phyloP scores from a whole-genome alignment of 2,329 filamentous ascomycete genomes.

The Xylaria sp. region DNA sequence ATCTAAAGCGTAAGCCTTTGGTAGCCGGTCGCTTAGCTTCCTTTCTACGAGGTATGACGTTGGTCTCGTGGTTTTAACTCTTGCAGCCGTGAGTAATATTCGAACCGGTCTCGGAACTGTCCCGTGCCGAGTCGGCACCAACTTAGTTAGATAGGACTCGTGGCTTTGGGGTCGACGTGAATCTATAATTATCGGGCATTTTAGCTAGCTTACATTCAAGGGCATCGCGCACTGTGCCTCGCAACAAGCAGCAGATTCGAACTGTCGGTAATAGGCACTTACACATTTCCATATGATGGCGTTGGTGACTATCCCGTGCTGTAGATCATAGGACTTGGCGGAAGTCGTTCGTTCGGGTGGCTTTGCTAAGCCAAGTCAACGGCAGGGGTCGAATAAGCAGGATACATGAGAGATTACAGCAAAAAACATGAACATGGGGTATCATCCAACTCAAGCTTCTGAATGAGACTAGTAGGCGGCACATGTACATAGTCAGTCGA shows the following conservation, averaged over 20 bases:
- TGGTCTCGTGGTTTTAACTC: background rate
- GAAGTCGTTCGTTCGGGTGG: background rate
- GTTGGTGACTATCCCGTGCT: background rate
- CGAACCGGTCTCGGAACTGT: background rate
- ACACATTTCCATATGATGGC: background rate
- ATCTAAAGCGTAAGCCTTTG: background rate
- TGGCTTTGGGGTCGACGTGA: background rate
- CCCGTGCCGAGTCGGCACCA: background rate
- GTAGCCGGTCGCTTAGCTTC: background rate
- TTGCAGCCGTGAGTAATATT: background rate
- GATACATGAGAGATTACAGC: background rate
- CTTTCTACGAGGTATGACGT: background rate
- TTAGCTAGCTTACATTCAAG: background rate
- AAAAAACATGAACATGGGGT: background rate
- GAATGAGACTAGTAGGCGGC: background rate
- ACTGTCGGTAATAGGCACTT: background rate
- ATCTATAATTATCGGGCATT: slow-evolving; percentile 7
- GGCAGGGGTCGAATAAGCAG: background rate
- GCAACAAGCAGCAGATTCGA: background rate
- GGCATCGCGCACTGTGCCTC: background rate
- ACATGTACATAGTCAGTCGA: background rate
- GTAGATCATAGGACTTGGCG: no score
- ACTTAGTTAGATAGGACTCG: background rate
- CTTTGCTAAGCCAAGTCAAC: background rate
- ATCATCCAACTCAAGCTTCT: background rate